Base-by-base conservation (phyloP, 73 alveolate genomes). In the Paramecium pentaurelia region DNA sequence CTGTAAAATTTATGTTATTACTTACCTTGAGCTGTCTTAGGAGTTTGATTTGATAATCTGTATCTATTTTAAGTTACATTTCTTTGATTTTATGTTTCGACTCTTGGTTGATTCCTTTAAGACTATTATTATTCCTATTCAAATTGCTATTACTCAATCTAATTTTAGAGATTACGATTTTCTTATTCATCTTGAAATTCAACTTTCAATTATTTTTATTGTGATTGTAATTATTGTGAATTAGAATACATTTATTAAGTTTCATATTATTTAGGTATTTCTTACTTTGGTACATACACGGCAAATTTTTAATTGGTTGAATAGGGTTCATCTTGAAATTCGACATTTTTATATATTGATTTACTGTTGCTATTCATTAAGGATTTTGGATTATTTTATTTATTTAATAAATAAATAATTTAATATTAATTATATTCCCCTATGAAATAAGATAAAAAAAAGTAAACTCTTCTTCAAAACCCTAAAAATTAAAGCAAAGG, bases 11-110 rank as follows among this genome's bases (percentile, higher is more conserved):
- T 73, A 5, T 44, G n/a, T 8, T 36, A 28, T 37, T 12, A 3
- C 30, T 73, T 37, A 3, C 37, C 27, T 8, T 30, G 20, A 25
- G 84, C 16, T 28, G 87, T 37, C 18, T 37, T 73, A 16, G 87
- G 87, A 73, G 87, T 38, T 73, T 73, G 18, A 73, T 37, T 32
- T 11, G 37, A 16, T 18, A 37, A 12, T n/a, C 60, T 73, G 34
- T 73, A 40, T 73, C 87, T 34, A 38, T 73, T 73, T 73, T 73
- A 73, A 73, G 87, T 73, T 73, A 73, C 87, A 73, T 73, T 73
- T 73, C 87, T 73, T 73, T 34, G 20, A 6, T 64, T 34, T 64
- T n/a, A 11, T 2, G 32, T 54, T n/a, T 54, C 70, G 2, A 25
- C 70, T 54, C 9, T 54, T 2, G 70, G 70, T 54, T 54, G 36